Percentiles rank a stretch among this genome's conserved stretches.
These are phyloP conservation scores for Geosmithia flava DNA, from an alignment of 2,329 filamentous ascomycete species.

Conservation along the genomic window DNA sequence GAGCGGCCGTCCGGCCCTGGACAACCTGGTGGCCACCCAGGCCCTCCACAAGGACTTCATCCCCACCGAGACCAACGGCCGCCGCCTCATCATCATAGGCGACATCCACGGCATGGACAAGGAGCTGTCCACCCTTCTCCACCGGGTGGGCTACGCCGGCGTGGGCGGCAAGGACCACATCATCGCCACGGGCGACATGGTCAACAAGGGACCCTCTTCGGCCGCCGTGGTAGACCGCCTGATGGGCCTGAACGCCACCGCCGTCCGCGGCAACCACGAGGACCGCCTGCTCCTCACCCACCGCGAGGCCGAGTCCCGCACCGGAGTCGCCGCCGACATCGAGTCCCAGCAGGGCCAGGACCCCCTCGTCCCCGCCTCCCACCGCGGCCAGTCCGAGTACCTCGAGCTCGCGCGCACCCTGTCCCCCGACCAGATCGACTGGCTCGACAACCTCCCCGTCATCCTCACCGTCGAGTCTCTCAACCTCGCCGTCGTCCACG, in stretches of 20 bases:
- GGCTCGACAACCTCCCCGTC: conserved; percentile 62
- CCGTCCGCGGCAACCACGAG: conserved; percentile 87
- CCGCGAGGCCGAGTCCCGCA: conserved; percentile 11
- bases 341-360: conserved; percentile 6
- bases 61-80: conserved; percentile 23
- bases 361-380: conserved; percentile 7
- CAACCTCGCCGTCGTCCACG: conserved; percentile 64
- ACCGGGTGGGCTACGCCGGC: conserved; percentile 46
- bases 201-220: conserved; percentile 81
- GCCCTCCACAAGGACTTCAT: conserved; percentile 16
- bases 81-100: conserved; percentile 68
- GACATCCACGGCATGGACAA: conserved; percentile 84
- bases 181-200: conserved; percentile 64
- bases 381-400: conserved; percentile 22
- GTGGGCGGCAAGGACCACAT: conserved; percentile 47
- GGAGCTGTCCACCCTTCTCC: conserved; percentile 53
- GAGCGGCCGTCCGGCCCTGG: conserved; percentile 23
- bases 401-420: conserved; percentile 45
- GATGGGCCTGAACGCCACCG: conserved; percentile 61
- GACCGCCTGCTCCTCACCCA: conserved; percentile 67
- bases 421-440: conserved; percentile 47
- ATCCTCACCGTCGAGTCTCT: conserved; percentile 62
- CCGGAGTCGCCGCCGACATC: conserved; percentile 13
- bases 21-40: conserved; percentile 14
- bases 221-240: conserved; percentile 64